Base-by-base conservation (phyloP, 352 stramenopile genomes). In the Pythium aquatile region DNA sequence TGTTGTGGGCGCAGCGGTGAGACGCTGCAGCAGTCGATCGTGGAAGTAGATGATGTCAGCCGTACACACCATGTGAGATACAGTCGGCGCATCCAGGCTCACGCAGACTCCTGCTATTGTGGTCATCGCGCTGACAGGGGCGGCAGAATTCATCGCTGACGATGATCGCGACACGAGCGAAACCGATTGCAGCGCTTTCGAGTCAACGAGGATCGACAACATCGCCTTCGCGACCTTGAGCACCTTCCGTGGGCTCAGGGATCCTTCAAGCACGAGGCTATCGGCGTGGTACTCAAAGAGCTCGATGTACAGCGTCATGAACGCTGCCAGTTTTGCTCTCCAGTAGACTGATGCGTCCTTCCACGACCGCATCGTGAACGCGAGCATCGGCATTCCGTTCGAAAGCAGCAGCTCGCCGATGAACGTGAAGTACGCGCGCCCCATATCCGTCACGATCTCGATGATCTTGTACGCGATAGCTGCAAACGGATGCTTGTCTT, bases 331-430 rank as follows among this genome's bases (percentile, higher is more conserved):
- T 11, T 72, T 70, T 20, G 61, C 60, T 32, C 75, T 73, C 2
- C 74, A 52, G 16, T 64, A 74, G 17, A 73, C 76, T 16, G 74
- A 75, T 3, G 70, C 76, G 5, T 46, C 16, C 63, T 81, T 86
- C 64, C 85, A 93, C 6, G 78, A 79, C 16, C 78, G 71, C 55
- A 78, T 81, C 63, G 91, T 80, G 63, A 78, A 94, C 32, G 88
- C 76, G 24, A 92, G 32, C 40, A 91, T 64, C 4, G 69, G 66
- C 14, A 81, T 52, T 30, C 75, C 75, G 37, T 75, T 59, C 3
- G 47, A 17, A 11, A 91, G 60, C 39, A 88, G 53, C 20, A 75
- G 68, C 5, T 70, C 73, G 0, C 68, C 82, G 11, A 85, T 72
- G 0, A 75, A 75, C 17, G 71, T 74, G 32, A 81, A 83, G 48